These are phyloP conservation scores for Beauveria caledonica DNA, from an alignment of 2,329 filamentous ascomycete genomes.

Conservation along the genomic window DNA sequence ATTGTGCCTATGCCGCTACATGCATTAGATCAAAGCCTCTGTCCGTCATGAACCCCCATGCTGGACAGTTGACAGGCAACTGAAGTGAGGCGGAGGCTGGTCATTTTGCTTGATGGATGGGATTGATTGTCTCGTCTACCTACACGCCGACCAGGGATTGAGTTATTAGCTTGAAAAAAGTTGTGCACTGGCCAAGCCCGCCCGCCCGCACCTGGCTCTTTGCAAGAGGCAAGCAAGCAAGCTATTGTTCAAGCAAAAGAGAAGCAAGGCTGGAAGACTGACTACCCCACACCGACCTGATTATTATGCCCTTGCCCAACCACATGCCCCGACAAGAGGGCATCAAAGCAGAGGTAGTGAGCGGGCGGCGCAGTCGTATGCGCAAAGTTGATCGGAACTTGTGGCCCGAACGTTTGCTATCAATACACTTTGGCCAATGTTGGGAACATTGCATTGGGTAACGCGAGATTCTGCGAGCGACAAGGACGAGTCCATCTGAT, in stretches of 20 bases:
- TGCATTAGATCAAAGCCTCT: not conserved
- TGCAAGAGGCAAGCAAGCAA: not conserved
- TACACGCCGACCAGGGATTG: not conserved
- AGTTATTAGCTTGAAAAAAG: not conserved
- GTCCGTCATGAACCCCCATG: not conserved
- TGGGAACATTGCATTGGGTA: not conserved
- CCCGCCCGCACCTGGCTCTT: not conserved
- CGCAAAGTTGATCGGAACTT: not conserved
- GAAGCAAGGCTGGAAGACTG: not conserved
- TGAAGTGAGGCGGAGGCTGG: slow-evolving; percentile 1
- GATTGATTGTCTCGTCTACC: not conserved
- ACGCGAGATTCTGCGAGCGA: not conserved
- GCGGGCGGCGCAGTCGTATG: not conserved
- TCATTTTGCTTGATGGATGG: not conserved
- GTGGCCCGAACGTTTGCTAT: not conserved
- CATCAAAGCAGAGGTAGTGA: not conserved
- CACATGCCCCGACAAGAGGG: not conserved
- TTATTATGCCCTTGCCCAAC: not conserved
- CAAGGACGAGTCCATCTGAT: not conserved
- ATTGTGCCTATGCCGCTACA: slow-evolving; percentile 5
- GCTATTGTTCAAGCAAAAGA: not conserved
- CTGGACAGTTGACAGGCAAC: not conserved
- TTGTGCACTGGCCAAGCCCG: not conserved
- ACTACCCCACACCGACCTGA: not conserved
- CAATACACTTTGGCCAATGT: not conserved